Conservation (phyloP, 495 filamentous ascomycete genomes). For the Hypoxylon subgilvum region DNA sequence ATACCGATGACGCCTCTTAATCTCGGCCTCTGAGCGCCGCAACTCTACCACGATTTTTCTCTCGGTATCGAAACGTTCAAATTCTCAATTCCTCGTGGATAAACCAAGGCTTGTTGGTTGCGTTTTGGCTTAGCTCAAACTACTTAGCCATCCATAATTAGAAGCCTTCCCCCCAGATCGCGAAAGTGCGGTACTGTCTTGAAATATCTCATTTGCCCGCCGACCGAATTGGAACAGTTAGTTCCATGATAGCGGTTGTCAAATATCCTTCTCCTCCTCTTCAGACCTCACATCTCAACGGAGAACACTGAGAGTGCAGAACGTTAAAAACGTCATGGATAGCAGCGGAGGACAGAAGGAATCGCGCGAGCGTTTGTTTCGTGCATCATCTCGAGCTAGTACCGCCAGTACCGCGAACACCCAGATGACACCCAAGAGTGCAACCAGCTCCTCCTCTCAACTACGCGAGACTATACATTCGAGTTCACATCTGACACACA, state of each 20-base stretch:
- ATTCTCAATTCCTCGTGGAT: background rate
- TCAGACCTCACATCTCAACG: no score
- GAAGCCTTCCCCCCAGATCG: no score
- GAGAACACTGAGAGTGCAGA: background rate
- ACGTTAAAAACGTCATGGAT: conserved; percentile 27
- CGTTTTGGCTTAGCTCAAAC: background rate
- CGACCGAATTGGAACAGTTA: background rate
- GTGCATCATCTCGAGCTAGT: conserved; percentile 50
- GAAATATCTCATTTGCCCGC: background rate
- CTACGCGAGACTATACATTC: conserved; percentile 29
- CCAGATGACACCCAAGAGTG: conserved; percentile 47
- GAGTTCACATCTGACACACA: conserved; percentile 35
- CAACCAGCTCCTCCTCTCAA: conserved; percentile 44
- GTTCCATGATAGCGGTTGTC: no score
- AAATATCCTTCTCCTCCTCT: no score
- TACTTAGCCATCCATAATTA: background rate
- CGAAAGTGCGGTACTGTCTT: background rate
- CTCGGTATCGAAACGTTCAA: conserved; percentile 18
- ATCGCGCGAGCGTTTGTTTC: conserved; percentile 41
- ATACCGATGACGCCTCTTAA: conserved; percentile 28
- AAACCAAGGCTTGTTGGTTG: background rate
- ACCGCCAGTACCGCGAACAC: conserved; percentile 48
- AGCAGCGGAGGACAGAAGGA: conserved; percentile 22
- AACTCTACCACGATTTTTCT: conserved; percentile 1
- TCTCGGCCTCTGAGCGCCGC: conserved; percentile 19